Percentiles rank a stretch among this genome's conserved stretches.
These are phyloP conservation scores for Miamiensis avidus DNA, from an alignment of 169 alveolate species.

Conservation along the genomic window DNA sequence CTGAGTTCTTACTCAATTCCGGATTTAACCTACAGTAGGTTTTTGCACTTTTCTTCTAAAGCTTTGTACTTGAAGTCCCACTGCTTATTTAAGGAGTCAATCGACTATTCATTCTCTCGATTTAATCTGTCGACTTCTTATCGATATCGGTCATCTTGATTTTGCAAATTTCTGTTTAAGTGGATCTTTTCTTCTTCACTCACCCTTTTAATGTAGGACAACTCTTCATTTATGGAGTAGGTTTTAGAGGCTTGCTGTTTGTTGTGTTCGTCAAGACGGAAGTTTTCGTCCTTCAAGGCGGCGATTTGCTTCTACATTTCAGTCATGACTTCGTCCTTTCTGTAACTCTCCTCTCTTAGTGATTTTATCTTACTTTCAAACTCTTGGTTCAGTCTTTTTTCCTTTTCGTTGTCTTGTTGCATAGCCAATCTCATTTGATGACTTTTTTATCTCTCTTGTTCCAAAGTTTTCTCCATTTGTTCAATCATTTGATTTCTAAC, in stretches of 20 bases:
- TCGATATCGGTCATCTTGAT: neutral
- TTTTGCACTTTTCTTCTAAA: neutral
- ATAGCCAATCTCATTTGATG: neutral
- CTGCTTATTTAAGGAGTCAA: neutral
- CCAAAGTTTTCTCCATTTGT: neutral
- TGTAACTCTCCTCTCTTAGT: neutral
- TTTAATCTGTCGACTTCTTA: neutral
- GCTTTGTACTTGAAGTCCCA: neutral
- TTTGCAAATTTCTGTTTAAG: too few relatives aligned
- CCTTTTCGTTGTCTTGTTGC: neutral
- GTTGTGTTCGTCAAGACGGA: neutral
- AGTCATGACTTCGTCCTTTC: neutral
- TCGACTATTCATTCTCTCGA: neutral
- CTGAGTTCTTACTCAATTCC: neutral
- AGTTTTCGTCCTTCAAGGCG: neutral
- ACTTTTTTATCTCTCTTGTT: neutral
- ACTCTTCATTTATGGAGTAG: neutral
- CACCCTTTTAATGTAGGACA: neutral
- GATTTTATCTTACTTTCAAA: neutral
- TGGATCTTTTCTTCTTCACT: neutral
- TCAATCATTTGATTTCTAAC: neutral
- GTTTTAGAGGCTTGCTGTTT: neutral
- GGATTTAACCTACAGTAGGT: neutral
- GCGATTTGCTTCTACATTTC: neutral
- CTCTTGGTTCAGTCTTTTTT: neutral